These are phyloP conservation scores for Scedosporium aurantiacum DNA, from an alignment of 2,329 filamentous ascomycete species.

Conservation along the genomic window DNA sequence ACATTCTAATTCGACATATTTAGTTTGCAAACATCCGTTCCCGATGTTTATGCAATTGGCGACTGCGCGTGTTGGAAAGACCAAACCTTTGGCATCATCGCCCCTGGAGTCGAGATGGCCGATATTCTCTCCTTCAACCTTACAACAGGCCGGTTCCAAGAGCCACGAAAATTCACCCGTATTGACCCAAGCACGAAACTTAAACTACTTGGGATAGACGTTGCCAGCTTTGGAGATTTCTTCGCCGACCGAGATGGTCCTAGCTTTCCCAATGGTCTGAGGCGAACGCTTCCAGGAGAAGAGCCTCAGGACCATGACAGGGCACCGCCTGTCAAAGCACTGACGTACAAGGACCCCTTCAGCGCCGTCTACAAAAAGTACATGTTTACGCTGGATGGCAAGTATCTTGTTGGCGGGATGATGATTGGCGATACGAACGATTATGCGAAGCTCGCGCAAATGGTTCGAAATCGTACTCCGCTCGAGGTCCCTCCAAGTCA, in stretches of 20 bases:
- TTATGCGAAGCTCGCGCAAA: conserved; percentile 77
- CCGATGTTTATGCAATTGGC: conserved; percentile 75
- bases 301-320: conserved; percentile 6
- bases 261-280: conserved; percentile 48
- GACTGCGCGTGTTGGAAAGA: conserved; percentile 86
- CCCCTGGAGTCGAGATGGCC: conserved; percentile 84
- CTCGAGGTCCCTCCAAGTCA: conserved; percentile 70
- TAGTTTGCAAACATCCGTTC: conserved; percentile 53
- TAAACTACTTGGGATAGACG: conserved; percentile 80
- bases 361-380: conserved; percentile 88
- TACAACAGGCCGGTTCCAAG: conserved; percentile 58
- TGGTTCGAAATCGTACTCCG: conserved; percentile 74
- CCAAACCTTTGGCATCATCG: conserved; percentile 81
- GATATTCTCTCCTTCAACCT: conserved; percentile 86
- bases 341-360: conserved; percentile 86
- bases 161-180: conserved; percentile 58
- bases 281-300: not conserved
- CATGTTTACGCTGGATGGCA: conserved; percentile 79
- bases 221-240: conserved; percentile 88
- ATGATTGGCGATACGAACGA: conserved; percentile 92
- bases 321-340: conserved; percentile 56
- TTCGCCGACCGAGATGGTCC: conserved; percentile 82
- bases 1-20: not conserved
- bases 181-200: conserved; percentile 87
- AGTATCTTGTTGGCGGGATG: conserved; percentile 88